phyloP scores from a whole-genome alignment of 2,329 filamentous ascomycete species.

The Dothideomycetes sp. region DNA sequence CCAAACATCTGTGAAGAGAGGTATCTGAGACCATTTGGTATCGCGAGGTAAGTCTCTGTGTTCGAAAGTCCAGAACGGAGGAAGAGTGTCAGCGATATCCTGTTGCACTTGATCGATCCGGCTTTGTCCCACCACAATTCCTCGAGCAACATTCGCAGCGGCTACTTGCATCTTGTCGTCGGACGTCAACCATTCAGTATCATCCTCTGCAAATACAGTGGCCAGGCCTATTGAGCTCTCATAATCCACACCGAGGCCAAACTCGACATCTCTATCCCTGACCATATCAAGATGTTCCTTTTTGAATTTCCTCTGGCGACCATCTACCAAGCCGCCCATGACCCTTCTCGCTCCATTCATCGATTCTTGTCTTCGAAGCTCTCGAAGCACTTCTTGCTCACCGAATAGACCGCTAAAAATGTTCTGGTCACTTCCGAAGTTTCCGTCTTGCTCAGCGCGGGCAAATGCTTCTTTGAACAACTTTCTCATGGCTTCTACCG shows the following conservation, averaged over 20 bases:
- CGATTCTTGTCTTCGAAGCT: conserved; percentile 20
- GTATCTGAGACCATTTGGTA: conserved; percentile 11
- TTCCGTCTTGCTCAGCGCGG: conserved; percentile 21
- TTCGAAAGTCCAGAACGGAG: conserved; percentile 15
- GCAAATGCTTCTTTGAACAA: conserved; percentile 24
- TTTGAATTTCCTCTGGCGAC: conserved; percentile 15
- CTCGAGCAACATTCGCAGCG: conserved; percentile 13
- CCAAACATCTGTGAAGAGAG: conserved; percentile 14
- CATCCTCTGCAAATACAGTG: conserved; percentile 22
- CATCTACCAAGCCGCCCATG: background rate
- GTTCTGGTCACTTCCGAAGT: conserved; percentile 30
- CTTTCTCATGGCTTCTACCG: conserved; percentile 20
- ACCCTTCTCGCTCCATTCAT: conserved; percentile 24
- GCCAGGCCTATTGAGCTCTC: conserved; percentile 20
- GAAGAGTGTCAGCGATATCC: conserved; percentile 17
- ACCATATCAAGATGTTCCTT: conserved; percentile 18
- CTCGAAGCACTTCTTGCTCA: conserved; percentile 24
- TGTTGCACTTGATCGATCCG: conserved; percentile 13
- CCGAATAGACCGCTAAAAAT: conserved; percentile 24
- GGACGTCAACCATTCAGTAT: conserved; percentile 20
- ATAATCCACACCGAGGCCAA: conserved; percentile 24
- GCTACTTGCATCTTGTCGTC: conserved; percentile 15
- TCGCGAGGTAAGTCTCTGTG: conserved; percentile 9
- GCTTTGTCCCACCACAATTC: conserved; percentile 12
- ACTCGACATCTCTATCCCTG: conserved; percentile 28